Evolutionary conservation across 169 alveolate genomes (phyloP), one percentile per base, ranked within the genome.

Genomic region (Babesia sp.): DNA sequence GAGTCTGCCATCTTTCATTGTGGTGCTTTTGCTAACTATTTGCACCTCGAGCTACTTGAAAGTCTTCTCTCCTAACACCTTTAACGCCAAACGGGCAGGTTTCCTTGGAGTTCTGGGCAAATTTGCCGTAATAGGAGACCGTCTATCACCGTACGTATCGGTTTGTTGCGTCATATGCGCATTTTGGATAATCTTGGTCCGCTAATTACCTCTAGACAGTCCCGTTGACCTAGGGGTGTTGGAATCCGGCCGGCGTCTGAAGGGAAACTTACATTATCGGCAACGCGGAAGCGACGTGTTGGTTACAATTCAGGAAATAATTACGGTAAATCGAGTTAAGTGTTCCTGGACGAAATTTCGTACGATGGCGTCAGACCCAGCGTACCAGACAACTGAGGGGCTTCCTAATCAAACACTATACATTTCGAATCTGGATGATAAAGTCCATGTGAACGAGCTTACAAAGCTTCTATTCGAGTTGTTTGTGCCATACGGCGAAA

Each of bases 101-200:
- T 96, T 94, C 81, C 69, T 90, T 39, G 99, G 99, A 34, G 72
- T 96, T 28, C 78, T 96, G 63, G 98, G 99, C 31, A 93, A 93
- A 74, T 88, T 95, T 67, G 98, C 99, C 44, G 97, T 96, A 14
- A 92, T 96, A 24, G 99, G 99, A 1, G 99, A 96, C 79, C 87
- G 99, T 37, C 91, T 96, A 45, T 91, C 97, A 11, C 95, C 97
- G 29, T 96, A 94, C 75, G 98, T 96, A 12, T 87, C 98, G 22
- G 61, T 87, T 1, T 84, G 91, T 28, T 96, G 98, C 73, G 45
- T 96, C 2, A 48, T 93, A 0, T 89, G 95, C 83, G 98, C 98
- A 20, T 69, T 90, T 39, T 83, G 91, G 78, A 95, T 94, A 26
- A 58, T 96, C 22, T 91, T 94, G 56, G 51, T 92, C 16, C 81